phyloP scores from a whole-genome alignment of 176 grass and related monocot genomes.

The Pontederia paniculata region DNA sequence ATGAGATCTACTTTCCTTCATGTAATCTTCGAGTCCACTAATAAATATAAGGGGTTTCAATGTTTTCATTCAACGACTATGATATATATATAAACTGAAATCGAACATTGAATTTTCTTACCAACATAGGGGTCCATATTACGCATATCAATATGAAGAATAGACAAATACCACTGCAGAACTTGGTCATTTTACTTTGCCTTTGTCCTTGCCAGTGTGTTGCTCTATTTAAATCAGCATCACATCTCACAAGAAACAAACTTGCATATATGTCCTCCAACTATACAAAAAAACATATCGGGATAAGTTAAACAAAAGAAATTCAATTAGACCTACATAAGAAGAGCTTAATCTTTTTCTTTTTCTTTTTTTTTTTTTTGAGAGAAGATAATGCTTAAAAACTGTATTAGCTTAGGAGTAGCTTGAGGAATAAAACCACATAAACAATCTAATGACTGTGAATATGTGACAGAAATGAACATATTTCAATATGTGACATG shows the following conservation, averaged over 20 bases:
- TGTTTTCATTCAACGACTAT: background rate
- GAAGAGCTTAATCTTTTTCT: background rate
- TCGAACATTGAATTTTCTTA: slow-evolving; percentile 23
- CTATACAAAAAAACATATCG: slow-evolving; percentile 42
- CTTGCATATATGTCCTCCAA: slow-evolving; percentile 99
- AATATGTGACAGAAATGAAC: background rate
- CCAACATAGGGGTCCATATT: slow-evolving; percentile 99
- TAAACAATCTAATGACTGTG: background rate
- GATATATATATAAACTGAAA: background rate
- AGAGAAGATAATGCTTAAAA: background rate
- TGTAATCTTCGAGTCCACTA: too few relatives aligned
- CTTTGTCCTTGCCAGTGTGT: slow-evolving; percentile 67
- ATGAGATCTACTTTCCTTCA: too few relatives aligned
- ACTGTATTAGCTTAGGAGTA: background rate
- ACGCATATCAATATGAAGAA: slow-evolving; percentile 97
- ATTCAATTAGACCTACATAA: background rate
- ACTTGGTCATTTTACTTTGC: slow-evolving; percentile 97
- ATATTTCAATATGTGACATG: background rate
- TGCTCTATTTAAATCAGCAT: slow-evolving; percentile 70
- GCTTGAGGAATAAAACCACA: too few relatives aligned
- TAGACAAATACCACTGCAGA: slow-evolving; percentile 89
- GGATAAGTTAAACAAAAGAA: background rate
- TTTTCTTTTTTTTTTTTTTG: background rate
- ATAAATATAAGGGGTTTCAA: background rate
- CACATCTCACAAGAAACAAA: slow-evolving; percentile 97